Evolutionary conservation across 306 rosid genomes (phyloP), one percentile per base, ranked within the genome.

Genomic region (Lathyrus oleraceus): DNA sequence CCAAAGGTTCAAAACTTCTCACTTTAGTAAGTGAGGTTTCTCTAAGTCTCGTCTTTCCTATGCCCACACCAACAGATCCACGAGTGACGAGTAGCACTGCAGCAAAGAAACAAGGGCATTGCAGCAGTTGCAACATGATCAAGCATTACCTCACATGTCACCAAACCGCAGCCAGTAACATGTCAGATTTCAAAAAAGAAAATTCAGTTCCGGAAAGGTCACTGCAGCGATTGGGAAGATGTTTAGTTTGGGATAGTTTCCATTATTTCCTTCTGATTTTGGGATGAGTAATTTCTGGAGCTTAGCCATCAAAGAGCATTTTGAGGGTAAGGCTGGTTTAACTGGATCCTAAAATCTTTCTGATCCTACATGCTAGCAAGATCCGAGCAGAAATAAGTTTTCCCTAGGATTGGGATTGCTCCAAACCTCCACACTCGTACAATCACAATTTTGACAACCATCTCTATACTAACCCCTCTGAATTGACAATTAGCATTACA

Each of bases 371-470:
- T 1, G 15, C 48, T 16, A 36, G 47, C 48, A 36, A 2, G 16
- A 35, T 17, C 35, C 15, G 2, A 54, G 61, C 61, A 54, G 35
- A 23, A 23, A 20, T 54, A 54, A 36, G 44, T 36, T 61, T 36
- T 5, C 44, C 47, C 27, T 36, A n/a, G 27, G n/a, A 30, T 8
- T 16, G 10, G 64, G 23, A 36, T 58, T 16, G 47, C 47, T 61
- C 28, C 48, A 61, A 16, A 40, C 48, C 67, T 36, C 47, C 30
- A 36, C 20, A 32, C 44, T 15, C 15, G 36, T 61, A 36, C 48
- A 61, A 16, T 61, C 67, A 36, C 67, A 20, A 61, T 35, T 38
- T 61, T 61, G 16, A 61, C 16, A 61, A 16, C 27, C 48, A 36
- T 35, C 47, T 35, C 12, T 17, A 61, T 19, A 16, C 11, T 16